phyloP scores from a whole-genome alignment of 2,329 filamentous ascomycete species.

The Tolypocladium capitatum region DNA sequence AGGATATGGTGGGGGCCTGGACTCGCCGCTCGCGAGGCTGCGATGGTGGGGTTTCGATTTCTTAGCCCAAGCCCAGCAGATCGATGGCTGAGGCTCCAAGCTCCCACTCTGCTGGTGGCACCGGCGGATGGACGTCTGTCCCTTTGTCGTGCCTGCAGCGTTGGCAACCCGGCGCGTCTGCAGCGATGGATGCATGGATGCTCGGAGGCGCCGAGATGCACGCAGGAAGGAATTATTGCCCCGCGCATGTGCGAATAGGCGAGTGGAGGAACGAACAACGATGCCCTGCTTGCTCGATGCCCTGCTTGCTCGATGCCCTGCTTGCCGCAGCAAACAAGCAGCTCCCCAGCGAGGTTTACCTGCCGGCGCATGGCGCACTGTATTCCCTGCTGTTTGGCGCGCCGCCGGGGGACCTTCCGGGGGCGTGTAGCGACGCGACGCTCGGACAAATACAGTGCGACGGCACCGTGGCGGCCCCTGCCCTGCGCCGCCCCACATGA shows the following conservation, averaged over 20 bases:
- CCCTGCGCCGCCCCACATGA: background rate
- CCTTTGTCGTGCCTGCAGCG: background rate
- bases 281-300: too few species aligned
- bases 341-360: too few species aligned
- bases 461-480: too few species aligned
- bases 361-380: too few species aligned
- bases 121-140: background rate
- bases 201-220: background rate
- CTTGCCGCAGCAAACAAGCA: too few species aligned
- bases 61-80: background rate
- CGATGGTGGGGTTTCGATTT: slow-evolving; percentile 7
- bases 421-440: too few species aligned
- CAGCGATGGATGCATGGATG: background rate
- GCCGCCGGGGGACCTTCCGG: too few species aligned
- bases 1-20: background rate
- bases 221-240: background rate
- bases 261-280: background rate
- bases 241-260: background rate
- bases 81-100: background rate
- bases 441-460: background rate
- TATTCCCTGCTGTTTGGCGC: background rate
- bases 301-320: too few species aligned
- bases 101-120: background rate
- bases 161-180: background rate
- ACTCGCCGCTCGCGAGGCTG: slow-evolving; percentile 5